Evolutionary conservation across 768 basidiomycete species (phyloP).

Genomic region (Russula emetica): DNA sequence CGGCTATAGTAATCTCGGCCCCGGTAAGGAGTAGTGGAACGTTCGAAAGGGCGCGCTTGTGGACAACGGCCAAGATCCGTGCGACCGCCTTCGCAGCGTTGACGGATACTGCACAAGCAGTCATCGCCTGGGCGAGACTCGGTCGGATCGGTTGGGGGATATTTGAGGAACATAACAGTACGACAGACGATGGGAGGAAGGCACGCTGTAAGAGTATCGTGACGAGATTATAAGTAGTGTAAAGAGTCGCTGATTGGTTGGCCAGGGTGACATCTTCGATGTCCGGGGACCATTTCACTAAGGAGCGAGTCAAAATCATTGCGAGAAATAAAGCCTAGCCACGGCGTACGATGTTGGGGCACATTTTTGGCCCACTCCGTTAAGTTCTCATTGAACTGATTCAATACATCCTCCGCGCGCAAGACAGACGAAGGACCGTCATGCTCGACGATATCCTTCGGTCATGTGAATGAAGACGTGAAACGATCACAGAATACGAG

Average conservation of each 20-base stretch:
- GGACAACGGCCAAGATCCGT: constrained; percentile 21
- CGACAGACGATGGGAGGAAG: constrained; percentile 50
- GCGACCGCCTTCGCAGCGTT: constrained; percentile 21
- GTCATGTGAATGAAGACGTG: not conserved
- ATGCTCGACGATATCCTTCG: constrained; percentile 14
- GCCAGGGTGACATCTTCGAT: constrained; percentile 39
- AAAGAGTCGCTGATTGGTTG: constrained; percentile 42
- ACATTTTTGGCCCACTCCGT: constrained; percentile 36
- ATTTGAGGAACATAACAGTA: constrained; percentile 15
- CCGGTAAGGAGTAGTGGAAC: constrained; percentile 21
- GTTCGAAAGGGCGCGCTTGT: constrained; percentile 23
- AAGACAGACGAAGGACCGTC: constrained; percentile 14
- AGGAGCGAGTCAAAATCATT: not conserved
- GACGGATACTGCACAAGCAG: constrained; percentile 18
- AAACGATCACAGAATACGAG: not conserved
- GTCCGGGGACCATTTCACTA: constrained; percentile 44
- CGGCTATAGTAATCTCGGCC: constrained; percentile 22
- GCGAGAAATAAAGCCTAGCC: not conserved
- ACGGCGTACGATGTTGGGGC: constrained; percentile 33
- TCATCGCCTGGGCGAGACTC: constrained; percentile 14
- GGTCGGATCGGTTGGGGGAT: not conserved
- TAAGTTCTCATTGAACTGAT: constrained; percentile 45
- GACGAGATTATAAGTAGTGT: constrained; percentile 50
- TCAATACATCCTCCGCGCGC: constrained; percentile 37
- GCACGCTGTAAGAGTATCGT: constrained; percentile 76